Percentiles rank a stretch among this genome's conserved stretches.
Evolutionary conservation across 371 early-diverging fungal species (phyloP).

Genomic region (Mortierella sp.): DNA sequence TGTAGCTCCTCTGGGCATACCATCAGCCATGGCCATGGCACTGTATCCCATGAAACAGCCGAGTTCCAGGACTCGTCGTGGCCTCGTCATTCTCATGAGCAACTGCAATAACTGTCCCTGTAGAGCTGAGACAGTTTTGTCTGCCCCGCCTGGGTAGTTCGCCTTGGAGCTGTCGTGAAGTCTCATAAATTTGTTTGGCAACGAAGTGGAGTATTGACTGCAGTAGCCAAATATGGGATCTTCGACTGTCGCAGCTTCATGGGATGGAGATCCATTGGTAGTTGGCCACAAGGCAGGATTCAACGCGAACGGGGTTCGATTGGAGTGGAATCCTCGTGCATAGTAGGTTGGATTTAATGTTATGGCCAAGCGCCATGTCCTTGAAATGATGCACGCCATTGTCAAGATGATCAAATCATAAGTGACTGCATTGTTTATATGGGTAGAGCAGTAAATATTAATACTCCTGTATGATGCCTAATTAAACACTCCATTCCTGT

Average conservation of each 20-base stretch:
- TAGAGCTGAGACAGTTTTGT: constrained; percentile 60
- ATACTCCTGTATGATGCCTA: too few species aligned
- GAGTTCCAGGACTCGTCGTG: constrained; percentile 63
- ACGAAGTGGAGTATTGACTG: constrained; percentile 18
- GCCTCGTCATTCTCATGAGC: constrained; percentile 56
- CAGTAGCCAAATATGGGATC: neutral
- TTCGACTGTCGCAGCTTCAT: neutral
- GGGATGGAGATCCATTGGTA: neutral
- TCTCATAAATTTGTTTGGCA: constrained; percentile 19
- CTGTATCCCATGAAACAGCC: constrained; percentile 74
- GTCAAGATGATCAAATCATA: neutral
- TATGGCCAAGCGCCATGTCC: neutral
- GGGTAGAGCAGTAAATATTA: too few species aligned
- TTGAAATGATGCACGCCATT: neutral
- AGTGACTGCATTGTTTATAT: neutral
- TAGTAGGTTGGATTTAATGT: neutral
- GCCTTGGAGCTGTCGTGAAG: constrained; percentile 19
- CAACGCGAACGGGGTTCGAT: neutral
- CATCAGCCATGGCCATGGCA: constrained; percentile 73
- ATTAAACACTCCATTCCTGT: too few species aligned
- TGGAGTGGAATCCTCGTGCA: neutral
- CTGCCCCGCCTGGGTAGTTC: constrained; percentile 47
- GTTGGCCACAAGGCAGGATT: neutral
- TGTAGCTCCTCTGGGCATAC: constrained; percentile 35
- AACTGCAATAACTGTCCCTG: constrained; percentile 63